Conservation (phyloP, 805 yeast genomes). For the Hanseniaspora occidentalis region DNA sequence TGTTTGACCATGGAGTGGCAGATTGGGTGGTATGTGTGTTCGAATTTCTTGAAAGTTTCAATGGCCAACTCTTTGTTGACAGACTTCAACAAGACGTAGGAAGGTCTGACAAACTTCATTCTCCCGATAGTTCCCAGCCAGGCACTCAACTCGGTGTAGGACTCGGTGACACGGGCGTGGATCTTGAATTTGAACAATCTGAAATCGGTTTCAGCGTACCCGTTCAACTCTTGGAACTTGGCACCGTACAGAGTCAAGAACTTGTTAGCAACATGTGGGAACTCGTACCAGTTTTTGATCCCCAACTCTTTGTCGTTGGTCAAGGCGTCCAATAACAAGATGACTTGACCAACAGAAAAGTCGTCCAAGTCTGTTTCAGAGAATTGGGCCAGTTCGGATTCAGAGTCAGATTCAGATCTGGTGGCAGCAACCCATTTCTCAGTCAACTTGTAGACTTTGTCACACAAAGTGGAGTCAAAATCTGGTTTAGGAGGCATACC, state of each 20-base stretch:
- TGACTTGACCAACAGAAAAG: constrained; percentile 66
- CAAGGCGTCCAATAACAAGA: constrained; percentile 64
- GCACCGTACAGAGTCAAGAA: constrained; percentile 28
- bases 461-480: constrained; percentile 70
- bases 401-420: constrained; percentile 4
- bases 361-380: constrained; percentile 34
- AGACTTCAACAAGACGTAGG: constrained; percentile 49
- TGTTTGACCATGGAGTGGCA: constrained; percentile 73
- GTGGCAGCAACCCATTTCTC: constrained; percentile 45
- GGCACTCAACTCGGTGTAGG: constrained; percentile 46
- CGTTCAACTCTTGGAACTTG: constrained; percentile 33
- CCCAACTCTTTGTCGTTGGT: constrained; percentile 36
- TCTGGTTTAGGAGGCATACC: constrained; percentile 85
- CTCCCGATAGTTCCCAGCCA: constrained; percentile 91
- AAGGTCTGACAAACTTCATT: constrained; percentile 90
- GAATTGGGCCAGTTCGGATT: no score
- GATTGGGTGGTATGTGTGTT: constrained; percentile 67
- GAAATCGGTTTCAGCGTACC: constrained; percentile 71
- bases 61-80: constrained; percentile 60
- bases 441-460: constrained; percentile 55
- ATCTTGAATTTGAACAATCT: constrained; percentile 66
- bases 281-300: constrained; percentile 25
- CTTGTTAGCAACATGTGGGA: constrained; percentile 24
- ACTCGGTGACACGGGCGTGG: constrained; percentile 33
- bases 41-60: constrained; percentile 46